Evolutionary conservation across 2,329 filamentous ascomycete genomes (phyloP).

Genomic region (Calonectria hawksworthii): DNA sequence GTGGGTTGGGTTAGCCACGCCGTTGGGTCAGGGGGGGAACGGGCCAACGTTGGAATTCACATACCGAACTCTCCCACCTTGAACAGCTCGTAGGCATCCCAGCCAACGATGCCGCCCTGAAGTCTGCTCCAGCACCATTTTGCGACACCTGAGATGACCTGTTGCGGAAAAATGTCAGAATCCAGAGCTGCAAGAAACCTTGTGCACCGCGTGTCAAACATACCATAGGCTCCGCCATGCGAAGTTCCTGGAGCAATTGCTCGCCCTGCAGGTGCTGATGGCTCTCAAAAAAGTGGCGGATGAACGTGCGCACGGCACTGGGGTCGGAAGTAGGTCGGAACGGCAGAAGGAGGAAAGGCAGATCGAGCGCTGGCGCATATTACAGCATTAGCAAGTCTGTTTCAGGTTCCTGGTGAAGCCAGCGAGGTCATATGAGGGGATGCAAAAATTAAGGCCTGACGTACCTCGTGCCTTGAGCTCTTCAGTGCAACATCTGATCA

Average conservation of each 20-base stretch:
- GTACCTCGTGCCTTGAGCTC: constrained; percentile 96
- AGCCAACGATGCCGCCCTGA: constrained; percentile 91
- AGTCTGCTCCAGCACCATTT: constrained; percentile 99
- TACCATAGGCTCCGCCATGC: constrained; percentile 95
- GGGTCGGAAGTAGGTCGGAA: constrained; percentile 95
- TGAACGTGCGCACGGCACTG: constrained; percentile 90
- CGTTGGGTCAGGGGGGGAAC: constrained; percentile 6
- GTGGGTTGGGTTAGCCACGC: constrained; percentile 34
- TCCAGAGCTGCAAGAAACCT: background rate
- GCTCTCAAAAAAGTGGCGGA: constrained; percentile 91
- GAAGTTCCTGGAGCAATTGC: constrained; percentile 84
- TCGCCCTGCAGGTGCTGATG: constrained; percentile 76
- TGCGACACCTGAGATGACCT: constrained; percentile 93
- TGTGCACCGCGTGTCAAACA: constrained; percentile 44
- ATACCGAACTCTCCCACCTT: constrained; percentile 91
- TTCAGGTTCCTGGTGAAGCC: background rate
- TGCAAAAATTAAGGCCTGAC: constrained; percentile 47
- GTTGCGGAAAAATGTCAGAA: constrained; percentile 41
- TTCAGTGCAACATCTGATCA: constrained; percentile 86
- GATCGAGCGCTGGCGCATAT: constrained; percentile 77
- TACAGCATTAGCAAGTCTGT: constrained; percentile 38
- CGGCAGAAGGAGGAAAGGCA: constrained; percentile 92
- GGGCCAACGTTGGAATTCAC: constrained; percentile 22
- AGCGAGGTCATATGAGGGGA: background rate
- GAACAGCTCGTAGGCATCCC: constrained; percentile 98